Base-by-base conservation (phyloP, 768 basidiomycete genomes). In the Dioszegia hungarica region DNA sequence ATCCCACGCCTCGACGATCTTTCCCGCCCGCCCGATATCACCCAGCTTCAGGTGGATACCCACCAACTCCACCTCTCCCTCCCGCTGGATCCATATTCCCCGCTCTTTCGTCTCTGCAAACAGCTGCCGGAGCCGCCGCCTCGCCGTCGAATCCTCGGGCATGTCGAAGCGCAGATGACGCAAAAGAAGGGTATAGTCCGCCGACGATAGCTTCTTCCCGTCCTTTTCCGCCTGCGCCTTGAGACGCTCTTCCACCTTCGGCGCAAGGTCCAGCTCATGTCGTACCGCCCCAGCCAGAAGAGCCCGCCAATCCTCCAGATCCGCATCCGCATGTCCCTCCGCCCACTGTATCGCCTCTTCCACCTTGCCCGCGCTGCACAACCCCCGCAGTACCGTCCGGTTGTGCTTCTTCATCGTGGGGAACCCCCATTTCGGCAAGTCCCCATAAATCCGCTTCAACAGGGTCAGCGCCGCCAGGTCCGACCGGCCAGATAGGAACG, bases 11-110 rank as follows among this genome's bases (percentile, higher is more conserved):
- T 53, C 15, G 22, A 59, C 46, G 15, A 57, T 46, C 29, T 43
- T 40, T 24, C 51, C 54, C 5, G 62, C 65, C 28, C 54, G 24
- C 5, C 50, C 62, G 8, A 63, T 24, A n/a, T 67, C 59, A 0
- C 60, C 59, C 0, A 67, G 37, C 0, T 44, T 17, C 19, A 67
- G 27, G 25, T 63, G 53, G 24, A 67, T 17, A 15, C 50, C 39
- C 28, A 61, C 47, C 22, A 67, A 39, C 49, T 67, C 65, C 1
- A 57, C 55, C 49, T 55, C 44, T 3, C 56, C 56, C 14, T 51
- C 31, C 1, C 4, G 19, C 22, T 41, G 31, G 12, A 57, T 39
- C 19, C 38, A 28, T 19, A 49, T 39, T 12, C 34, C 39, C 27
- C 25, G 40, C n/a, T 36, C 33, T 14, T 38, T 33, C 17, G 47